phyloP scores from a whole-genome alignment of 1,284 basidiomycete species.

The Rhodotorula mucilaginosa region DNA sequence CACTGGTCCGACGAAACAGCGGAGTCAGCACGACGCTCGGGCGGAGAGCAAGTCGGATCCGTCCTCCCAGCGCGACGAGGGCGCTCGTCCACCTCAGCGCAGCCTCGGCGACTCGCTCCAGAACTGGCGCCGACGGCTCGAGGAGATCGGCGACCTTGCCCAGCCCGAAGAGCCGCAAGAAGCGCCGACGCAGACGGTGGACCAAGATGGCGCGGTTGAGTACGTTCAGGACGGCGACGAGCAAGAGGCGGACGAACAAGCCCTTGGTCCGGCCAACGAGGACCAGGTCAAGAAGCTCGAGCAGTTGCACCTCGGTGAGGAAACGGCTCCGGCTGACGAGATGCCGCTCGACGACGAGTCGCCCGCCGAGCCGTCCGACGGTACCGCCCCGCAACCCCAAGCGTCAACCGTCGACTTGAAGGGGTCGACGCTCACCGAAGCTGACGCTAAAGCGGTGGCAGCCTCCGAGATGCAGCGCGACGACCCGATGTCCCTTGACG shows the following conservation, averaged over 20 bases:
- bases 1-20: slow-evolving; percentile 35
- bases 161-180: slow-evolving; percentile 51
- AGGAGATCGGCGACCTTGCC: slow-evolving; percentile 71
- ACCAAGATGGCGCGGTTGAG: slow-evolving; percentile 60
- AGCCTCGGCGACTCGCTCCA: slow-evolving; percentile 81
- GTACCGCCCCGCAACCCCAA: slow-evolving; percentile 15
- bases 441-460: slow-evolving; percentile 38
- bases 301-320: slow-evolving; percentile 72
- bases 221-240: slow-evolving; percentile 74
- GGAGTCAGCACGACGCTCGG: slow-evolving; percentile 26
- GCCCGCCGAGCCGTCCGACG: neutral
- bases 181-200: slow-evolving; percentile 53
- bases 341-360: slow-evolving; percentile 42
- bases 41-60: slow-evolving; percentile 24
- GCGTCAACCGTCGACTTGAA: slow-evolving; percentile 25
- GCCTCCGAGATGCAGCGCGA: slow-evolving; percentile 34
- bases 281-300: slow-evolving; percentile 79
- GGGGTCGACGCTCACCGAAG: slow-evolving; percentile 36
- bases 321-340: slow-evolving; percentile 50
- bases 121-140: slow-evolving; percentile 77
- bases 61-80: slow-evolving; percentile 9
- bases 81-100: slow-evolving; percentile 51
- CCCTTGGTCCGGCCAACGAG: slow-evolving; percentile 78
- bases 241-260: slow-evolving; percentile 75
- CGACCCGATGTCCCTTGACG: neutral